phyloP scores from a whole-genome alignment of 176 grass and related monocot species.

The Paspalum notatum region DNA sequence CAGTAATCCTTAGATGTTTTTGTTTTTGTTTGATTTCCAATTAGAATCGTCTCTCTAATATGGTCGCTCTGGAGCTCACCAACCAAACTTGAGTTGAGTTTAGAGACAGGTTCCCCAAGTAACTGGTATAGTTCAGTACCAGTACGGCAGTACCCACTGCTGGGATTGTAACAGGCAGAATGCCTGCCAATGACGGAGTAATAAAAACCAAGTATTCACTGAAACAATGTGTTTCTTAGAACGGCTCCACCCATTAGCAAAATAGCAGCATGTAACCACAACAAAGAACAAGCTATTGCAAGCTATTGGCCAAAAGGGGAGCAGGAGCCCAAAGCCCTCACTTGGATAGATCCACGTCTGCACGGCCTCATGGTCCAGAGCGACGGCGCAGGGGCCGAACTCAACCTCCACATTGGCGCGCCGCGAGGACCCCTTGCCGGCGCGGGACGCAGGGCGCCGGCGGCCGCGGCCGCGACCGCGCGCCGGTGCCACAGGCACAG shows the following conservation, averaged over 20 bases:
- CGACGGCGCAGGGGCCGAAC: constrained; percentile 23
- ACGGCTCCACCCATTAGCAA: background rate
- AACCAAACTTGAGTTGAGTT: background rate
- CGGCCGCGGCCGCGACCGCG: background rate
- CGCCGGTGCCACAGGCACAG: background rate
- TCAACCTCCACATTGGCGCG: background rate
- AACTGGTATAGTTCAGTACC: constrained; percentile 5
- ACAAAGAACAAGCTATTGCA: constrained; percentile 22
- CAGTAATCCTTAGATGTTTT: background rate
- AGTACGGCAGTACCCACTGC: background rate
- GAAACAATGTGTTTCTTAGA: background rate
- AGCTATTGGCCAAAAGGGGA: background rate
- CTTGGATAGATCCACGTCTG: constrained; percentile 94
- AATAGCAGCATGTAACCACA: background rate
- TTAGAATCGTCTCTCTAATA: background rate
- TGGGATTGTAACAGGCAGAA: background rate
- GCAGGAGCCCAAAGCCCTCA: constrained; percentile 25
- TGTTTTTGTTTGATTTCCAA: background rate
- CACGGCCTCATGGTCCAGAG: constrained; percentile 67
- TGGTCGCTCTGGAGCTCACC: background rate
- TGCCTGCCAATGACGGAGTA: background rate
- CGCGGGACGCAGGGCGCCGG: background rate
- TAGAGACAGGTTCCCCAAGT: background rate
- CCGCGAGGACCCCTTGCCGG: background rate
- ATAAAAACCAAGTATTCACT: background rate